phyloP scores from a whole-genome alignment of 306 rosid genomes.

The Rubus idaeus region DNA sequence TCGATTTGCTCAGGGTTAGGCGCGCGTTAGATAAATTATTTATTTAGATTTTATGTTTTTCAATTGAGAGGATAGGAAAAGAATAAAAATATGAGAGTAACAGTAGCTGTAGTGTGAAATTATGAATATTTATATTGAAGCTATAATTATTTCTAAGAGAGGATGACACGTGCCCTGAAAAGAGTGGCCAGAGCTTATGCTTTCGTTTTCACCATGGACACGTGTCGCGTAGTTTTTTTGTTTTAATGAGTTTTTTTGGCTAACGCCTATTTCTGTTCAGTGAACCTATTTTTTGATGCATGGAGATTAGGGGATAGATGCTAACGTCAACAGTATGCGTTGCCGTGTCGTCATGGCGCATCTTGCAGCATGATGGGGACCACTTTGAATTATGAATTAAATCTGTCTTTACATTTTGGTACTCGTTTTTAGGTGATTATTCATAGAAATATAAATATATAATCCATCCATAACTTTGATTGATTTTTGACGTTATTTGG shows the following conservation, averaged over 20 bases:
- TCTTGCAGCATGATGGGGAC: not conserved
- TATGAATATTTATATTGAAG: not conserved
- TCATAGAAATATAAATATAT: not conserved
- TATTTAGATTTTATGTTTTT: not conserved
- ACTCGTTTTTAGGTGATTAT: not conserved
- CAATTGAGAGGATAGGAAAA: not conserved
- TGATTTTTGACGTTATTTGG: not conserved
- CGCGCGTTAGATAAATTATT: not conserved
- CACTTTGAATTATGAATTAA: not conserved
- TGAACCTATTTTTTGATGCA: not conserved
- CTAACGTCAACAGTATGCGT: not conserved
- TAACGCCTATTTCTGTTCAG: not conserved
- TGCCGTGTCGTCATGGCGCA: conserved; percentile 17
- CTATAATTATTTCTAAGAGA: not conserved
- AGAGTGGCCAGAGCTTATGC: conserved; percentile 37
- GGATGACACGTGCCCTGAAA: conserved; percentile 30
- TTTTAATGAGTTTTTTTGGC: not conserved
- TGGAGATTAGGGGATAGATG: not conserved
- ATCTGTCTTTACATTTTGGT: too few relatives aligned
- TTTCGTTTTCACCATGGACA: conserved; percentile 28
- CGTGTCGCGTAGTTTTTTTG: conserved; percentile 28
- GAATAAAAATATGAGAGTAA: not conserved
- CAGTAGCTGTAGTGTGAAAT: not conserved
- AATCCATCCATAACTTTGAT: not conserved
- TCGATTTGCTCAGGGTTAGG: not conserved